Evolutionary conservation across 1,139 yeast species (phyloP), one percentile per base, ranked within the genome.

Genomic region (Scheffersomyces insectosa): DNA sequence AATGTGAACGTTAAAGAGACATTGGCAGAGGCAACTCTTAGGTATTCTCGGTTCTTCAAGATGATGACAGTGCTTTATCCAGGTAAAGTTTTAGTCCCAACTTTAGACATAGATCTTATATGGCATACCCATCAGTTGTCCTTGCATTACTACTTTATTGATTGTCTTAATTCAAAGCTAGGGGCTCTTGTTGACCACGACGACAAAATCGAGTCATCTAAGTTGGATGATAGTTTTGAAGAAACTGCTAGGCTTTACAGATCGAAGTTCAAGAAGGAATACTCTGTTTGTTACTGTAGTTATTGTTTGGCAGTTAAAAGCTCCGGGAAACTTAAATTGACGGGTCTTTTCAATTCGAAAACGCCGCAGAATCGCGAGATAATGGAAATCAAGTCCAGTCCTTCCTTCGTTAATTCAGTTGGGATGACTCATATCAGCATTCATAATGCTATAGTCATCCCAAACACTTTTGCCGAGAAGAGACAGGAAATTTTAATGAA

Each of bases 121-220:
- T 70, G 76, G 75, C 74, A 67, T 43, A 70, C 75, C 10, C 74
- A 71, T 45, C 72, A 66, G 43, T 51, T 70, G 25, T 50, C 58
- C 3, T 57, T 63, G 35, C 42, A 37, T 14, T 49, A 49, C 20
- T 70, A 71, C 47, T 54, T 56, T 37, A 38, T 50, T 2, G 59
- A 55, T 39, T 62, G 65, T 38, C 39, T 45, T 20, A 35, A 38
- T 5, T 36, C 44, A n/a, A 31, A 34, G 10, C 28, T 41, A 10
- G 37, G 39, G 3, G 20, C 29, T 25, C 55, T 63, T 13, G 46
- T 64, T 28, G 65, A 63, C 50, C 70, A 65, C 37, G 65, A 64
- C 36, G 68, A 65, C 41, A 63, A 62, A 46, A 52, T 63, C 15
- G 65, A 57, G 12, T 57, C 52, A 33, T 43, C 52, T 2, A 38